Evolutionary conservation across 495 filamentous ascomycete species (phyloP), one percentile per base, ranked within the genome.

Genomic region (Lasiosphaeria hispida): DNA sequence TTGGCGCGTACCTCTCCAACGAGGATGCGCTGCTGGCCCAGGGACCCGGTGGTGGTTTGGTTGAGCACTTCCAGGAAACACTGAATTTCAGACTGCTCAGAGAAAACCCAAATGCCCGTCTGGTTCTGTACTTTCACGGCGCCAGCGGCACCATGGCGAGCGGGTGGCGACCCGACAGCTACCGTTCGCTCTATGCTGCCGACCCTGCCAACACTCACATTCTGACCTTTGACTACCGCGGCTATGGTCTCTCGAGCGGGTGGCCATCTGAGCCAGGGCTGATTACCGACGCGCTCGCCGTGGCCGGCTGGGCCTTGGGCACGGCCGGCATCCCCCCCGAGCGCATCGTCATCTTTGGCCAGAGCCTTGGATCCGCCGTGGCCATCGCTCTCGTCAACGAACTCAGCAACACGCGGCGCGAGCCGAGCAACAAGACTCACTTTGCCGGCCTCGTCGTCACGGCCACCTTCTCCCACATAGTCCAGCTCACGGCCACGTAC

Each of bases 91-190:
- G 74, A 42, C 68, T 88, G 3, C 70, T 89, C 3, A 75, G 72
- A 10, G 71, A 82, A 35, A 82, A 88, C 60, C 84, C 84, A 0
- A 70, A 84, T 2, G 72, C 84, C 8, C 72, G 76, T 9, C 69
- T 89, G 8, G 71, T 89, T 10, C 78, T 89, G 18, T 83, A 83
- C 58, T 74, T 74, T 53, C 78, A 80, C 57, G 75, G 78, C 48
- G 84, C 86, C 42, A 81, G 75, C 3, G 86, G 85, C 4, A 86
- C 83, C n/a, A 73, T 90, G 5, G 85, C 77, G 2, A 83, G 84
- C 47, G 81, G 79, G 4, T 78, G 80, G 61, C 74, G 86, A 36
- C 80, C 83, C 4, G 76, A 79, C 4, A 82, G 81, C 58, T 89
- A 88, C 64, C 84, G 84, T n/a, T 75, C 82, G 30, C 55, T 67